Evolutionary conservation across 192 early-diverging fungal species (phyloP).

Genomic region (Dispira simplex): DNA sequence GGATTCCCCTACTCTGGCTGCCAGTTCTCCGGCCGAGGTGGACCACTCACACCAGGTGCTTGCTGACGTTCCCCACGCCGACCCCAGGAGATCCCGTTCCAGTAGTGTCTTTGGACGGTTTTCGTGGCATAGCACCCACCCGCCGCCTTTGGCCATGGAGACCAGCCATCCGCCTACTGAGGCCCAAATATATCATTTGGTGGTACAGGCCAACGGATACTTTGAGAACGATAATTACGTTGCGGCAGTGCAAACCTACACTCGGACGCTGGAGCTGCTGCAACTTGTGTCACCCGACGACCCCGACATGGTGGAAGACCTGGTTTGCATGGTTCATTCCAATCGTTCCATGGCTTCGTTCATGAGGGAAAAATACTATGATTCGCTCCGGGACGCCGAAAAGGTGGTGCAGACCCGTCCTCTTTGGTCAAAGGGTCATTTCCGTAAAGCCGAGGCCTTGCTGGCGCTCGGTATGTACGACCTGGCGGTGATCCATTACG

Average conservation of each 20-base stretch:
- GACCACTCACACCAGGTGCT: too few relatives aligned
- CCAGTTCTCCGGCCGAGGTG: too few relatives aligned
- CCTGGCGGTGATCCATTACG: slow-evolving; percentile 29
- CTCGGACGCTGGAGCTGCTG: slow-evolving; percentile 27
- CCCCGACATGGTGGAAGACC: slow-evolving; percentile 16
- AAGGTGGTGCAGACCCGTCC: slow-evolving; percentile 16
- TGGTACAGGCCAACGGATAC: slow-evolving; percentile 32
- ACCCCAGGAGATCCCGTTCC: too few relatives aligned
- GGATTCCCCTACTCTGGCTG: too few relatives aligned
- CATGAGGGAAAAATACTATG: slow-evolving; percentile 18
- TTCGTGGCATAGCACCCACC: too few relatives aligned
- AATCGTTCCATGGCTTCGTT: slow-evolving; percentile 24
- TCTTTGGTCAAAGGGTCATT: slow-evolving; percentile 39
- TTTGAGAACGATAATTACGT: slow-evolving; percentile 33
- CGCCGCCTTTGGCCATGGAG: background rate
- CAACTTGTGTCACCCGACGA: slow-evolving; percentile 12
- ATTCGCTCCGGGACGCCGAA: slow-evolving; percentile 21
- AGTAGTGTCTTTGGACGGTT: too few relatives aligned
- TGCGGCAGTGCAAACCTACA: slow-evolving; percentile 31
- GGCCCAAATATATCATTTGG: slow-evolving; percentile 20
- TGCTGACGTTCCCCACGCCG: too few relatives aligned
- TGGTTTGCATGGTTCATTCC: slow-evolving; percentile 19
- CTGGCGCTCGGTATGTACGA: slow-evolving; percentile 29
- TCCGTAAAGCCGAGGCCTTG: slow-evolving; percentile 40
- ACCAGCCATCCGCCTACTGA: background rate